Evolutionary conservation across 148 eudicot genomes (phyloP), one percentile per base, ranked within the genome.

Genomic region (Rhododendron ferrugineum): DNA sequence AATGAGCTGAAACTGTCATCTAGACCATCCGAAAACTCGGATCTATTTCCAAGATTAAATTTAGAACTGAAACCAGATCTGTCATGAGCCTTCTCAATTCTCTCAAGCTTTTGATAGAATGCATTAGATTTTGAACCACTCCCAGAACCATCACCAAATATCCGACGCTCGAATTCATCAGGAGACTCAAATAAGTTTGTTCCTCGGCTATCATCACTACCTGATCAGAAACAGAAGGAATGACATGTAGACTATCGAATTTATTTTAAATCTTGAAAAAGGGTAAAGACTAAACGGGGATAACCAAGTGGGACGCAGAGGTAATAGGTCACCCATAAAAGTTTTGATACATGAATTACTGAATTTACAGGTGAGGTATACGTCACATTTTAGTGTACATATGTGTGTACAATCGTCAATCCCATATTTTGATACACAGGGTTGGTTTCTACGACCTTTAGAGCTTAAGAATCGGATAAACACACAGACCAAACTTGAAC

Each of bases 161-260:
- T 90, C 47, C 93, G 90, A 7, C 79, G 88, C 88, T 87, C 92
- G 32, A 90, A 93, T 23, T 91, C 93, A 50, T 93, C 94, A 79
- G n/a, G n/a, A 30, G 95, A 83, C 89, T 91, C 96, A 32, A 30
- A 82, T 78, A 86, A 62, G 78, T 84, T 88, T 68, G 74, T 47
- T 79, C 82, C 87, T 85, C n/a, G 66, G 79, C 75, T 86, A 50
- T 58, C 88, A 88, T 82, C 82, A 70, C 62, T 40, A 77, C 87
- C 93, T 90, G 88, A 44, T 28, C 68, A 86, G 78, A 85, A 86
- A 37, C 46, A 46, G 44, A 52, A 49, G 86, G 84, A 47, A 78
- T 15, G 30, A n/a, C 56, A 78, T 74, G 28, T 11, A 34, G 32
- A 49, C 44, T 34, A 44, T 7, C 37, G 6, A 76, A 34, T 46